phyloP scores from a whole-genome alignment of 805 yeast genomes.

The Cyberlindnera samutprakarnensis region DNA sequence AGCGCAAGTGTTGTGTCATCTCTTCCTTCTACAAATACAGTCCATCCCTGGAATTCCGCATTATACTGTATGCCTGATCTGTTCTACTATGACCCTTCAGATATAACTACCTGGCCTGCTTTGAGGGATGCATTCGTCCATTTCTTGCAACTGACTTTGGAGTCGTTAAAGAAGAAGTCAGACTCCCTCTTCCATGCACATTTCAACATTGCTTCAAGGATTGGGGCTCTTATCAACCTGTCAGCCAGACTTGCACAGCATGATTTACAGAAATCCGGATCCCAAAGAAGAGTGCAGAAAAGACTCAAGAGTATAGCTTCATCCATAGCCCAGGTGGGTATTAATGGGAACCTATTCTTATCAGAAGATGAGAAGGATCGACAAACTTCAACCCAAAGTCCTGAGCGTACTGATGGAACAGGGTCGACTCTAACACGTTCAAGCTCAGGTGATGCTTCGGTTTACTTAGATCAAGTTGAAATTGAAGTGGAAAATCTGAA shows the following conservation, averaged over 20 bases:
- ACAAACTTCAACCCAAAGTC: conserved; percentile 3
- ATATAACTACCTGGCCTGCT: conserved; percentile 54
- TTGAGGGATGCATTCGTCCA: conserved; percentile 40
- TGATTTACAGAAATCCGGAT: conserved; percentile 40
- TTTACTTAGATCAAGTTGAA: conserved; percentile 29
- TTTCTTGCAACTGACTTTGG: conserved; percentile 40
- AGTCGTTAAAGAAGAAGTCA: conserved; percentile 43
- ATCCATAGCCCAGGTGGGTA: conserved; percentile 53
- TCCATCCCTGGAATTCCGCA: conserved; percentile 21
- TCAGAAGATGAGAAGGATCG: conserved; percentile 5
- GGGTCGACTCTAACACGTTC: neutral
- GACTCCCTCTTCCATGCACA: conserved; percentile 46
- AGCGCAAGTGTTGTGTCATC: conserved; percentile 14
- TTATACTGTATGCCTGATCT: conserved; percentile 29
- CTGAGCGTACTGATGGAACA: conserved; percentile 5
- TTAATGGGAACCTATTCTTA: conserved; percentile 58
- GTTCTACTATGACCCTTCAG: conserved; percentile 54
- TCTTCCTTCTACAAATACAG: conserved; percentile 13
- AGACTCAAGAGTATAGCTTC: conserved; percentile 45
- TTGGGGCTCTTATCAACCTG: conserved; percentile 45
- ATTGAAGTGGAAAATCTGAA: conserved; percentile 31
- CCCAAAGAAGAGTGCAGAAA: conserved; percentile 39
- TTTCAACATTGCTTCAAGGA: conserved; percentile 44
- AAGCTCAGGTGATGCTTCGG: conserved; percentile 2
- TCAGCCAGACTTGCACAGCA: conserved; percentile 47